Percentiles rank a stretch among this genome's conserved stretches.
phyloP scores from a whole-genome alignment of 2,329 filamentous ascomycete species.

The Fonsecaea multimorphosa region DNA sequence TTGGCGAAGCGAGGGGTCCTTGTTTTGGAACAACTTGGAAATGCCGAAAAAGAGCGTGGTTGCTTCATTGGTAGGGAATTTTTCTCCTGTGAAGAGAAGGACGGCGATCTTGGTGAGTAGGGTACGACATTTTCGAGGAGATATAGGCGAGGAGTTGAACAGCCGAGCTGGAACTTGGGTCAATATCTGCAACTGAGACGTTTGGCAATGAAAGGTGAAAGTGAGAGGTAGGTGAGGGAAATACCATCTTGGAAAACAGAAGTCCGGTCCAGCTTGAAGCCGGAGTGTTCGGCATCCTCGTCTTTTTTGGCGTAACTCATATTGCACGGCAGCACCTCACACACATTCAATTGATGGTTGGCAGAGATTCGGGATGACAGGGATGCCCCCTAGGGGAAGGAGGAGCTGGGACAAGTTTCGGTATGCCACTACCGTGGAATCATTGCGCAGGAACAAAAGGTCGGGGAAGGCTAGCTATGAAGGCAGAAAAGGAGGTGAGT shows the following conservation, averaged over 20 bases:
- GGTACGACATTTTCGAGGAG: slow-evolving; percentile 95
- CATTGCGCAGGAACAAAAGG: slow-evolving; percentile 32
- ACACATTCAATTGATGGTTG: slow-evolving; percentile 23
- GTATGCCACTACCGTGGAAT: slow-evolving; percentile 35
- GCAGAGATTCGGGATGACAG: slow-evolving; percentile 27
- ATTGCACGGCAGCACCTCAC: slow-evolving; percentile 43
- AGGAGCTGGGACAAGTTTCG: slow-evolving; percentile 7
- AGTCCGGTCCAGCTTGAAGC: slow-evolving; percentile 97
- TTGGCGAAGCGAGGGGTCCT: slow-evolving; percentile 95
- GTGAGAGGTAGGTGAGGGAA: too few relatives aligned
- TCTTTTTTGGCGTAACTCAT: slow-evolving; percentile 99
- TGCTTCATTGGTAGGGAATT: slow-evolving; percentile 95
- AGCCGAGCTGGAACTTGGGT: slow-evolving; percentile 71
- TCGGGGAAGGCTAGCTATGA: background rate
- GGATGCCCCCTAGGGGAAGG: slow-evolving; percentile 25
- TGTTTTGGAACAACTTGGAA: slow-evolving; percentile 99
- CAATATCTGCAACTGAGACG: slow-evolving; percentile 18
- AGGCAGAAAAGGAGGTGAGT: slow-evolving; percentile 5
- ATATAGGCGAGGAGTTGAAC: slow-evolving; percentile 97
- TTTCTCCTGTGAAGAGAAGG: slow-evolving; percentile 94
- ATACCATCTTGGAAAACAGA: slow-evolving; percentile 99
- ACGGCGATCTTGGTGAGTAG: slow-evolving; percentile 97
- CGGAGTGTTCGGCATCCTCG: slow-evolving; percentile 89
- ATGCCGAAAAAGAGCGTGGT: slow-evolving; percentile 98
- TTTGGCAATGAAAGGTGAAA: background rate